phyloP scores from a whole-genome alignment of 23 red algal species.

The Gracilaria gracilis region DNA sequence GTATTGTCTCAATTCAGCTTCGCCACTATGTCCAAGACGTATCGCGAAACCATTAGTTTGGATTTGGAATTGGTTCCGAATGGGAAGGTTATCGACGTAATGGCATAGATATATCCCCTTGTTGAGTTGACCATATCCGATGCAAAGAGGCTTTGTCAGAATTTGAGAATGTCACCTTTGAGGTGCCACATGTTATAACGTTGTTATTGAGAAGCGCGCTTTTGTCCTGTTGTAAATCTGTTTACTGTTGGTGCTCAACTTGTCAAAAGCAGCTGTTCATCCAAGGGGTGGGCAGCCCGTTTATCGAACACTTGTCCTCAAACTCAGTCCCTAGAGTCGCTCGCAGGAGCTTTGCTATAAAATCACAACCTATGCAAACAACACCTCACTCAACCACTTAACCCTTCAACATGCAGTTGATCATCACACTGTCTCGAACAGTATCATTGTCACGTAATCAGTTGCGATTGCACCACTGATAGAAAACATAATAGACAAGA shows the following conservation, averaged over 20 bases:
- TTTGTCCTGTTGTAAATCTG: background rate
- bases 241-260: background rate
- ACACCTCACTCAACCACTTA: no score
- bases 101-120: background rate
- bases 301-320: no score
- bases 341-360: no score
- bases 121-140: background rate
- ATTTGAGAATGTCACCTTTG: background rate
- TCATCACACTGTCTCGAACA: no score
- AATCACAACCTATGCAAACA: no score
- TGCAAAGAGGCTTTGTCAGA: background rate
- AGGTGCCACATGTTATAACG: background rate
- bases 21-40: conserved; percentile 83
- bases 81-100: background rate
- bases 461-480: no score
- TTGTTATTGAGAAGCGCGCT: background rate
- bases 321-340: no score
- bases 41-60: conserved; percentile 81
- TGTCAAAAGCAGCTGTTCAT: no score
- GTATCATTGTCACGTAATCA: no score
- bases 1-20: conserved; percentile 97
- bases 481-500: no score
- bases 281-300: no score
- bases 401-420: no score
- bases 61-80: conserved; percentile 63